phyloP scores from a whole-genome alignment of 2,329 filamentous ascomycete genomes.

The Epichloe sp. region DNA sequence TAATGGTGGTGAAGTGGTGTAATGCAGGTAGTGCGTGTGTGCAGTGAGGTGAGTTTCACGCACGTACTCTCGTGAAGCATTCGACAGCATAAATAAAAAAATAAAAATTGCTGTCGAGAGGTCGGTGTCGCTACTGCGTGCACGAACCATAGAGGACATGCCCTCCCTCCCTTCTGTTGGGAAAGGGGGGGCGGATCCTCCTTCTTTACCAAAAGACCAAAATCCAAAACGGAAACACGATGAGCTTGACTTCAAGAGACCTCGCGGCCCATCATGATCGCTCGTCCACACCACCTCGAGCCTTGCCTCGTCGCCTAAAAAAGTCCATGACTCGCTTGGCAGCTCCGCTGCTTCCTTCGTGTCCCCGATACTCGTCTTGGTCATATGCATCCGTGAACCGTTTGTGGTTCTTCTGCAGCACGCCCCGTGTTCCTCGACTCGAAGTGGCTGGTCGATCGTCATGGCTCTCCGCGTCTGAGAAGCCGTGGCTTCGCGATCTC shows the following conservation, averaged over 20 bases:
- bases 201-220: background rate
- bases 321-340: conserved; percentile 97
- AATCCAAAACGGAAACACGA: background rate
- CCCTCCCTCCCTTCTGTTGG: background rate
- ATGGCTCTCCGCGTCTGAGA: conserved; percentile 29
- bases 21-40: background rate
- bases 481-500: conserved; percentile 31
- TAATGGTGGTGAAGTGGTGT: background rate
- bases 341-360: conserved; percentile 73
- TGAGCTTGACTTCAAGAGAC: background rate
- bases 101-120: background rate
- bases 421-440: conserved; percentile 32
- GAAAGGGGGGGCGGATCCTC: too few relatives aligned
- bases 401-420: conserved; percentile 75
- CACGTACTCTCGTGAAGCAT: background rate
- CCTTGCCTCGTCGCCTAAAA: conserved; percentile 77
- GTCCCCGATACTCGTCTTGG: conserved; percentile 49
- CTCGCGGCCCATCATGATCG: conserved; percentile 17
- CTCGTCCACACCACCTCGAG: conserved; percentile 47
- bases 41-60: background rate
- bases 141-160: background rate
- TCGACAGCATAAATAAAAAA: background rate
- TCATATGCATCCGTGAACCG: conserved; percentile 86
- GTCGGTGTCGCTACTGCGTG: background rate
- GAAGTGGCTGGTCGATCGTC: conserved; percentile 26